Evolutionary conservation across 164 flowering plant genomes (phyloP).

Genomic region (Dillenia turbinata): DNA sequence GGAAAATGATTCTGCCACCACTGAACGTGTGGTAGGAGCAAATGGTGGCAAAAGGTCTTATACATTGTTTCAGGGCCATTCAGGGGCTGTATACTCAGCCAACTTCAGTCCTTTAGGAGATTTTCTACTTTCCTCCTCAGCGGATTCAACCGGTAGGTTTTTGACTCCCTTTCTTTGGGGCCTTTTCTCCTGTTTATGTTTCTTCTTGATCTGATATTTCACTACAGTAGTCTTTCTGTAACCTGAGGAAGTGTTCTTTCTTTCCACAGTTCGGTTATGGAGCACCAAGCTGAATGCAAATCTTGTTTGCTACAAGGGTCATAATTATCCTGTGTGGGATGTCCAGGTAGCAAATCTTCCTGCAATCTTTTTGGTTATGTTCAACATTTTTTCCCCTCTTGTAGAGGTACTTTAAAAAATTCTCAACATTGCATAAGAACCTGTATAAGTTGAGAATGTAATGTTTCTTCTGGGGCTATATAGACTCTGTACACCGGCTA

Average conservation of each 20-base stretch:
- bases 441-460: no score
- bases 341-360: constrained; percentile 63
- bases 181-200: no score
- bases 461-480: no score
- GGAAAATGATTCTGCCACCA: constrained; percentile 50
- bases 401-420: no score
- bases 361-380: no score
- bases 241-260: no score
- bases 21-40: constrained; percentile 37
- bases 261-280: constrained; percentile 84
- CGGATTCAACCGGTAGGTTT: constrained; percentile 85
- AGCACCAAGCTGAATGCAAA: constrained; percentile 92
- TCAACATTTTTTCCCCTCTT: no score
- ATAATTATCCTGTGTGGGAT: constrained; percentile 99
- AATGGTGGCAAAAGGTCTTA: constrained; percentile 67
- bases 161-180: not conserved
- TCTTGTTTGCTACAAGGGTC: constrained; percentile 99
- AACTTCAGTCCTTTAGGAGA: constrained; percentile 90
- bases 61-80: constrained; percentile 83
- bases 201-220: no score
- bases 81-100: constrained; percentile 93
- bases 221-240: no score
- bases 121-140: constrained; percentile 86
- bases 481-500: no score
- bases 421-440: no score